Conservation (phyloP, 2,329 filamentous ascomycete species). For the Amphichorda felina region DNA sequence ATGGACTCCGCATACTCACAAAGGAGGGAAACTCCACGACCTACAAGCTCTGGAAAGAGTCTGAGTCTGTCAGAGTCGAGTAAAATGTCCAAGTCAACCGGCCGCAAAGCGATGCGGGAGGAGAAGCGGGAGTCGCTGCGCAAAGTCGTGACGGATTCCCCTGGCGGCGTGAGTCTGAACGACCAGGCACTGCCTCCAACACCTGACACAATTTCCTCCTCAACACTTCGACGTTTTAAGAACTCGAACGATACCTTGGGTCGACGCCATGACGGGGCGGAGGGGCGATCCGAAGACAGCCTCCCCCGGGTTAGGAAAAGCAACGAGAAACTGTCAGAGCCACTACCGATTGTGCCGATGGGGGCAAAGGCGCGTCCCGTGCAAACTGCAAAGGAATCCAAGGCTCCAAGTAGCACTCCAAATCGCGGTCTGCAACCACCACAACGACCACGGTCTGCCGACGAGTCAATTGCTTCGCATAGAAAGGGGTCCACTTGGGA, state of each 20-base stretch:
- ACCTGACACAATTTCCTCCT: constrained; percentile 47
- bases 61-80: not conserved
- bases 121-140: constrained; percentile 36
- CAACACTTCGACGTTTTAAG: constrained; percentile 37
- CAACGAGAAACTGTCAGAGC: not conserved
- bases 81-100: constrained; percentile 6
- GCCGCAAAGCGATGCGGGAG: constrained; percentile 21
- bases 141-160: constrained; percentile 35
- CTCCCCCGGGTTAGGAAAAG: not conserved
- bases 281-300: not conserved
- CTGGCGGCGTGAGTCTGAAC: constrained; percentile 24
- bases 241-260: constrained; percentile 35
- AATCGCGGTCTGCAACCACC: not conserved
- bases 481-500: constrained; percentile 29
- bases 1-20: constrained; percentile 17
- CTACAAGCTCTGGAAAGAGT: constrained; percentile 4
- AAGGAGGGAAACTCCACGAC: constrained; percentile 16
- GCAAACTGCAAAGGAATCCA: not conserved
- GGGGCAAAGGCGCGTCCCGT: not conserved
- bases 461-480: constrained; percentile 30
- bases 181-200: constrained; percentile 41
- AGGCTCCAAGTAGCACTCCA: not conserved
- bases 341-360: not conserved
- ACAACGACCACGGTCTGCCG: constrained; percentile 30
- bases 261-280: not conserved